Base-by-base conservation (phyloP, 345 rosid genomes). In the Sisymbrium irio region DNA sequence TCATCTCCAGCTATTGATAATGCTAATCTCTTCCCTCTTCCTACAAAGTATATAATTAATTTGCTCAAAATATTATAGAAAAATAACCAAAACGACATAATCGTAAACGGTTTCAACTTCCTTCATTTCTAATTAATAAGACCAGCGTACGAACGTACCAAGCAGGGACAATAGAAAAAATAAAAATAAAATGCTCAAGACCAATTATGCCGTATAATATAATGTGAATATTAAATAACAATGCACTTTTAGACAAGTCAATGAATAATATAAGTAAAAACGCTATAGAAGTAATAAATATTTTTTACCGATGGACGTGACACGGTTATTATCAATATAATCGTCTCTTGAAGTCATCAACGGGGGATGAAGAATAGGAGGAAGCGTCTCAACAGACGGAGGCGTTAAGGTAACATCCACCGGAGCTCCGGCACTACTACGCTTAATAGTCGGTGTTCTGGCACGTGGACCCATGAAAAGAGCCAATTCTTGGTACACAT, bases 381-480 rank as follows among this genome's bases (percentile, higher is more conserved):
- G 62, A 73, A 80, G 76, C 14, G 79, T 58, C n/a, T 65, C 77
- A 36, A 25, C 41, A 33, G 77, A 41, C 6, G 65, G 72, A 65
- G 66, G 41, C 10, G 66, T 57, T 46, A 60, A 36, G 66, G 47
- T 51, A 20, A 36, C 56, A 40, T 44, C 11, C 9, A n/a, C 10
- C 56, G 49, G 40, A 49, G 72, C 58, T 59, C 69, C 63, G 9
- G 42, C 44, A 33, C 54, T 11, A 18, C 74, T 51, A 53, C 76
- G 28, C 33, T 28, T 57, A 0, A 76, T 6, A 55, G 66, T 56
- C 39, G 95, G 77, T 69, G 85, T 71, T 78, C 98, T 83, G 75
- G 84, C 83, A 22, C 97, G 85, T 41, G 96, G 79, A 6, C 96
- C 97, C 96, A 95, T 95, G 83, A 92, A 95, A 74, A 85, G 94